Evolutionary conservation across 805 yeast genomes (phyloP).

Genomic region (Hanseniaspora vineae): DNA sequence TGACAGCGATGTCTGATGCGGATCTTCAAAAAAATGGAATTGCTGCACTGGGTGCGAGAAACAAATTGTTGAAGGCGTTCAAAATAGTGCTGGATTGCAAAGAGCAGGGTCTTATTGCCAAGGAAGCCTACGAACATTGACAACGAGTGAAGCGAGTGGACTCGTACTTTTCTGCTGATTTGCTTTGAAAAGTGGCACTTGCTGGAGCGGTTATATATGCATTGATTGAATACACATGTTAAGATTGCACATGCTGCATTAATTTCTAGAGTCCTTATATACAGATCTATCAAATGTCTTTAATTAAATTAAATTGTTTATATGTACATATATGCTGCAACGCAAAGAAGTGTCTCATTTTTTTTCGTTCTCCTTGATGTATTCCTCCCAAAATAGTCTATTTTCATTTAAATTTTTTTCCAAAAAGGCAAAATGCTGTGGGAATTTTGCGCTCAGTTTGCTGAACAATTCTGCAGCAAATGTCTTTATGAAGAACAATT

Average conservation of each 20-base stretch:
- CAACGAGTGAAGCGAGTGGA: no score
- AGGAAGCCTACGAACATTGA: not conserved
- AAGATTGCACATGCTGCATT: no score
- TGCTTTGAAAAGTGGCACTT: no score
- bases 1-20: slow-evolving; percentile 57
- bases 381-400: slow-evolving; percentile 39
- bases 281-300: no score
- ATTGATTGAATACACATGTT: no score
- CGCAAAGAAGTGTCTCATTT: not conserved
- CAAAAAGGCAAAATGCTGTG: slow-evolving; percentile 41
- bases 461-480: slow-evolving; percentile 71
- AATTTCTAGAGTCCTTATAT: no score
- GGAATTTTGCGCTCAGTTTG: slow-evolving; percentile 47
- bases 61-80: slow-evolving; percentile 86
- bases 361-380: not conserved
- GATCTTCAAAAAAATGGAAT: slow-evolving; percentile 73
- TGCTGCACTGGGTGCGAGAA: slow-evolving; percentile 87
- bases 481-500: slow-evolving; percentile 67
- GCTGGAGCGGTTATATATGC: no score
- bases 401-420: slow-evolving; percentile 40
- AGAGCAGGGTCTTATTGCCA: slow-evolving; percentile 20
- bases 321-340: no score
- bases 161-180: no score
- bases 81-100: slow-evolving; percentile 57
- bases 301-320: no score